Base-by-base conservation (phyloP, 306 rosid species). In the Sicyos baderoa region DNA sequence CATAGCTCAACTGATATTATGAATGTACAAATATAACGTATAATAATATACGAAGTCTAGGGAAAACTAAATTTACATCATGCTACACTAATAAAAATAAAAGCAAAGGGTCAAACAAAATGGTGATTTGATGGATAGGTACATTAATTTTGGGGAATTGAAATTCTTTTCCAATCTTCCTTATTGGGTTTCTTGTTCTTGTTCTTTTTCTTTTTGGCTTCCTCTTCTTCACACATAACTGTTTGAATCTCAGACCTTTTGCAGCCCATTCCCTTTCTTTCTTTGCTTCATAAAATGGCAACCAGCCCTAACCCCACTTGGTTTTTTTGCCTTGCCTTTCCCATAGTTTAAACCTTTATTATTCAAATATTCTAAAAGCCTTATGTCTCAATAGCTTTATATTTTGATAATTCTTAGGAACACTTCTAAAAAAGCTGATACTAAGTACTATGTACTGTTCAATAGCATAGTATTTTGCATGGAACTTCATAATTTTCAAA, bases 261-360 rank as follows among this genome's bases (percentile, higher is more conserved):
- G 14, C 52, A 42, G 52, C 40, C 54, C 3, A 44, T 45, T 40
- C 22, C 37, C n/a, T 32, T 47, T 66, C 40, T 66, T 66, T 66
- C 61, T 71, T 76, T 79, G 79, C 75, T 58, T 59, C 70, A 60
- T 63, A 74, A 59, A 76, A 70, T 75, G 77, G 83, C 71, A 73
- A 79, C 81, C 79, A 64, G 58, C 37, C 68, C 74, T 45, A 54
- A 62, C 81, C 80, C 79, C 83, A 76, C 86, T 49, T 76, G 66
- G 76, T 70, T 76, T 79, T 79, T 48, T 63, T 78, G 85, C 69
- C 80, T 49, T 68, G 6, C 56, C 56, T 68, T 8, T 15, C 7
- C 72, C 50, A 37, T 37, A 29, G 49, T 42, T 37, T 4, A 37
- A n/a, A 2, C 6, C 68, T 42, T 42, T 54, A 54, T 9, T 2